These are phyloP conservation scores for Lonicera japonica DNA, from an alignment of 129 eudicot species.

Conservation along the genomic window DNA sequence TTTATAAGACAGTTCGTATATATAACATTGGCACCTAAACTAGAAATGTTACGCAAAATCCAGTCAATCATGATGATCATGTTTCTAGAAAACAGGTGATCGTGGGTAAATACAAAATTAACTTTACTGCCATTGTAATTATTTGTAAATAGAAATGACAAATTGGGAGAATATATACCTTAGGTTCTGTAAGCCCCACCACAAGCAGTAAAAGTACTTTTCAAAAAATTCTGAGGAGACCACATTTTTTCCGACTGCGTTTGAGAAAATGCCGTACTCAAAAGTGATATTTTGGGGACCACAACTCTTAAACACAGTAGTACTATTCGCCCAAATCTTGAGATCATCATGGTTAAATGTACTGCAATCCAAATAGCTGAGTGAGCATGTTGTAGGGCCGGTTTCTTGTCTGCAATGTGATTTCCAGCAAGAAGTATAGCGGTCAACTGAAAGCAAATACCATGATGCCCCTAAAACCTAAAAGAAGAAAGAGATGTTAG, in stretches of 20 bases:
- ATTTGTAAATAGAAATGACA: not conserved
- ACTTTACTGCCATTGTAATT: not conserved
- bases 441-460: constrained; percentile 92
- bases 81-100: not conserved
- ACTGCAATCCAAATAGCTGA: constrained; percentile 59
- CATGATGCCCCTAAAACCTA: constrained; percentile 97
- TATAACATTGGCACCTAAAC: no score
- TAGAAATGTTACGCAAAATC: no score
- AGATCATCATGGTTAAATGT: constrained; percentile 27
- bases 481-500: not conserved
- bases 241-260: constrained; percentile 71
- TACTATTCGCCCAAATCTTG: constrained; percentile 53
- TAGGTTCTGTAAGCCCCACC: constrained; percentile 98
- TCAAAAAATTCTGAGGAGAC: constrained; percentile 57
- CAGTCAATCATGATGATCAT: no score
- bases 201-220: constrained; percentile 86
- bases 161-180: constrained; percentile 40
- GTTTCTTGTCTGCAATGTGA: constrained; percentile 54
- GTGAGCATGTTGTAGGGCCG: constrained; percentile 38
- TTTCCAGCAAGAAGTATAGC: constrained; percentile 96
- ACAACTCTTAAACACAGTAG: constrained; percentile 54
- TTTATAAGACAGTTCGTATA: no score
- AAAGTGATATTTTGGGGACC: constrained; percentile 51
- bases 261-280: constrained; percentile 70
- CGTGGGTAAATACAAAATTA: no score